Evolutionary conservation across 768 basidiomycete species (phyloP).

Genomic region (Leccinum fibrillosum): DNA sequence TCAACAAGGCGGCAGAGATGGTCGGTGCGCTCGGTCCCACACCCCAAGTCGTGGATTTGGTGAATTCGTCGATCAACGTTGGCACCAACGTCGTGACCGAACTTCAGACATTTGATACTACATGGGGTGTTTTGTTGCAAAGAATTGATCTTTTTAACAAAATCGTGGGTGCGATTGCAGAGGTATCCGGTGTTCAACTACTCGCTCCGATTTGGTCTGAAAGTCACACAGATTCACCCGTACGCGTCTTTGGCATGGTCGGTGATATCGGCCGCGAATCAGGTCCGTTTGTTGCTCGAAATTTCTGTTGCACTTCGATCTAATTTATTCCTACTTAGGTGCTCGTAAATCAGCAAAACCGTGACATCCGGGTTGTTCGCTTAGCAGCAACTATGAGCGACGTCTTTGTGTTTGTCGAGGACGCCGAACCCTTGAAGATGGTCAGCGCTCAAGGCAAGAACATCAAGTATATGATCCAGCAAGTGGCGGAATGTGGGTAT

Average conservation of each 20-base stretch:
- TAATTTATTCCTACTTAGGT: slow-evolving; percentile 1
- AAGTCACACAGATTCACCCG: slow-evolving; percentile 13
- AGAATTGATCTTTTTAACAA: slow-evolving; percentile 14
- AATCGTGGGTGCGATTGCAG: slow-evolving; percentile 8
- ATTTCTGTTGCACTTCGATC: neutral
- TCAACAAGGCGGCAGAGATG: slow-evolving; percentile 3
- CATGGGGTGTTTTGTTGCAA: slow-evolving; percentile 13
- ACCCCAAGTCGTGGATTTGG: neutral
- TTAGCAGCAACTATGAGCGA: slow-evolving; percentile 17
- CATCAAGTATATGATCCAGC: slow-evolving; percentile 14
- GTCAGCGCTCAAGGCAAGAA: slow-evolving; percentile 6
- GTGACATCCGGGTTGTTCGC: slow-evolving; percentile 14
- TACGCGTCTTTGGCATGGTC: slow-evolving; percentile 20
- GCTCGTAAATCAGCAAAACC: slow-evolving; percentile 16
- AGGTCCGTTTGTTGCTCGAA: slow-evolving; percentile 1
- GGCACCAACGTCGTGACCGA: neutral
- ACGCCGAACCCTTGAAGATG: slow-evolving; percentile 6
- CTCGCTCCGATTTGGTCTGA: neutral
- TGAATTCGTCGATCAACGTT: neutral
- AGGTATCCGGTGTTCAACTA: slow-evolving; percentile 2
- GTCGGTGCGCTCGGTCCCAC: neutral
- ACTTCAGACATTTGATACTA: slow-evolving; percentile 16
- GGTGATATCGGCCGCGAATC: slow-evolving; percentile 20
- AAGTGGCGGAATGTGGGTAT: slow-evolving; percentile 24
- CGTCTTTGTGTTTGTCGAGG: slow-evolving; percentile 12